phyloP scores from a whole-genome alignment of 371 early-diverging fungal species.

The Funneliformis caledonium region DNA sequence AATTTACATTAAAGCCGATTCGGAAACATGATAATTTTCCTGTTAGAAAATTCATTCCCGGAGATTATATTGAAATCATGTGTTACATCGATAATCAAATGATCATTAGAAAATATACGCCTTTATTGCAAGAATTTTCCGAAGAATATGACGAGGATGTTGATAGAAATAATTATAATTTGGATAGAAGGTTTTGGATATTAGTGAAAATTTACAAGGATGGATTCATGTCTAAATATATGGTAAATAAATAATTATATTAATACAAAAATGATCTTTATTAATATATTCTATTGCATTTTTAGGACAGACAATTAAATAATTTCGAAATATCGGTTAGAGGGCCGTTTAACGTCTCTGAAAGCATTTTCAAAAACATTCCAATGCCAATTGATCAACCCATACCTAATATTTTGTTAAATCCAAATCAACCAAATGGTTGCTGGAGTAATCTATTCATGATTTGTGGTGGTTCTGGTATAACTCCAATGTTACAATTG shows the following conservation, averaged over 20 bases:
- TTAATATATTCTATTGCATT: background rate
- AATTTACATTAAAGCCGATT: background rate
- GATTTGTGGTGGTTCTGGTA: constrained; percentile 72
- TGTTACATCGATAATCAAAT: constrained; percentile 35
- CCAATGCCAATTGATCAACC: background rate
- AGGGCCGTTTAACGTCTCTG: constrained; percentile 33
- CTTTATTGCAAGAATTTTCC: constrained; percentile 23
- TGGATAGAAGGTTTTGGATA: constrained; percentile 17
- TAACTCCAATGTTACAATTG: constrained; percentile 73
- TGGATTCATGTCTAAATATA: constrained; percentile 38
- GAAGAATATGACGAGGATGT: background rate
- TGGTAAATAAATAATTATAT: constrained; percentile 3
- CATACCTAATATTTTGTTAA: constrained; percentile 8
- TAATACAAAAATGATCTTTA: background rate
- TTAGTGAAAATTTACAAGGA: constrained; percentile 37
- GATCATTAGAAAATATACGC: constrained; percentile 32
- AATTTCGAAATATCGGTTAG: constrained; percentile 40
- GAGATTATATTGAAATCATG: constrained; percentile 41
- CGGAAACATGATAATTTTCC: background rate
- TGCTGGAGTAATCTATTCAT: constrained; percentile 51
- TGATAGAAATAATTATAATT: background rate
- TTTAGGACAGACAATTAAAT: constrained; percentile 19
- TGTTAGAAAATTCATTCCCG: constrained; percentile 31
- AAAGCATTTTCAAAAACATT: background rate
- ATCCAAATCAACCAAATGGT: constrained; percentile 27